Conservation (phyloP, 345 rosid genomes). For the Syzygium jambos region DNA sequence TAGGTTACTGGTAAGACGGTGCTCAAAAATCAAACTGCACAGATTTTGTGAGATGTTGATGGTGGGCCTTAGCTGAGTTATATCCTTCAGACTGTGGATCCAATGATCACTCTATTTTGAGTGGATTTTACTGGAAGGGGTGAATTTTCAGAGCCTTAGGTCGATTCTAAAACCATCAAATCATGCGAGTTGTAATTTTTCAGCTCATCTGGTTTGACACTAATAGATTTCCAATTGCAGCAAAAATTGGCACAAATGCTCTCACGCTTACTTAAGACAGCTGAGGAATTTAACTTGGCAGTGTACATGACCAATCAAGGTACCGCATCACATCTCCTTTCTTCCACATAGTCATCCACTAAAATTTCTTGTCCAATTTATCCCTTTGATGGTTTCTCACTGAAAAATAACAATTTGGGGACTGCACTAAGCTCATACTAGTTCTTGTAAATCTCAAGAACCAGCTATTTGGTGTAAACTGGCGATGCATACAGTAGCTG, state of each 20-base stretch:
- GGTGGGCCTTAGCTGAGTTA: neutral
- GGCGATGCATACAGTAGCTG: no score
- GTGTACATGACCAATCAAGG: conserved; percentile 96
- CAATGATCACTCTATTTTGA: conserved; percentile 74
- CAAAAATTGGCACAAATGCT: conserved; percentile 97
- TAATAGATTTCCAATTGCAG: conserved; percentile 23
- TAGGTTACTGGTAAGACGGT: neutral
- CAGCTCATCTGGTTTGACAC: neutral
- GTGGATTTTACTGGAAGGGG: conserved; percentile 95
- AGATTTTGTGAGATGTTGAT: neutral
- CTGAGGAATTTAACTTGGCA: conserved; percentile 92
- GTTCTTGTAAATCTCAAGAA: no score
- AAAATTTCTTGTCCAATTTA: no score
- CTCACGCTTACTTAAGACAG: conserved; percentile 66
- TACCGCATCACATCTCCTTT: neutral
- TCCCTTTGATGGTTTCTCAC: neutral
- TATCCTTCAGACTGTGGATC: conserved; percentile 64
- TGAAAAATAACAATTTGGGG: neutral
- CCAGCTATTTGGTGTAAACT: no score
- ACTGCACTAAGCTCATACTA: neutral
- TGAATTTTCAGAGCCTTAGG: conserved; percentile 1
- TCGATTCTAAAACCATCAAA: neutral
- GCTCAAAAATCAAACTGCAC: neutral
- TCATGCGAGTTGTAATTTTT: neutral
- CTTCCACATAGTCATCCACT: no score